Evolutionary conservation across 163 green algal species (phyloP), one percentile per base, ranked within the genome.

Genomic region (Chlamydomonas reinhardtii): DNA sequence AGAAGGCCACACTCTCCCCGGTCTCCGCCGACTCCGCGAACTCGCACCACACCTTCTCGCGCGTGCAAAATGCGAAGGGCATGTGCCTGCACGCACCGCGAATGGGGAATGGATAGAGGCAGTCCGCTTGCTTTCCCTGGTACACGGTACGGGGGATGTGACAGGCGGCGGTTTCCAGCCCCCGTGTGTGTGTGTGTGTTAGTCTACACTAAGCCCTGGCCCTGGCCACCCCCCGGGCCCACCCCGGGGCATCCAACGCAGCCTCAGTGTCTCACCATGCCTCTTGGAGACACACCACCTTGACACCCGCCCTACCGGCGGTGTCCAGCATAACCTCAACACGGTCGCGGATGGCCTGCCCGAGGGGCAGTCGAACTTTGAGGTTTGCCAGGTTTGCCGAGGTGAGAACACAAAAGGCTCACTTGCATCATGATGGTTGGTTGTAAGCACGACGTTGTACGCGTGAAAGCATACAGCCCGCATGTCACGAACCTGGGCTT

Each of bases 31-130:
- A 94, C 92, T 99, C 97, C 12, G 96, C 97, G 93, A 99, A 99
- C 87, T 98, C 96, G 71, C 89, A 95, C 97, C 97, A 99, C 76
- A 91, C 56, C 89, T 96, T 97, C 88, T 99, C 97, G 0, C 97
- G 92, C 0, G 97, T 99, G 92, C 97, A 99, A 85, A 99, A 99
- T 29, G 93, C 97, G 93, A 99, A 99, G 12, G 97, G 97, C 95
- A 98, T 98, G 29, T 92, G 92, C 91, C 92, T 94, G 84, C 31
- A 29, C 22, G 71, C 15, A 52, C 14, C 17, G 31, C 12, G 68
- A 31, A 48, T 0, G 29, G 25, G 20, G 2, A 1, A 31, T n/a
- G 61, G 24, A 12, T 66, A 22, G 61, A n/a, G 12, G 61, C 61
- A 16, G 39, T 48, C 39, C 39, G 8, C 39, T 8, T n/a, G n/a